phyloP scores from a whole-genome alignment of 2,329 filamentous ascomycete genomes.

The Shiraia bambusicola region DNA sequence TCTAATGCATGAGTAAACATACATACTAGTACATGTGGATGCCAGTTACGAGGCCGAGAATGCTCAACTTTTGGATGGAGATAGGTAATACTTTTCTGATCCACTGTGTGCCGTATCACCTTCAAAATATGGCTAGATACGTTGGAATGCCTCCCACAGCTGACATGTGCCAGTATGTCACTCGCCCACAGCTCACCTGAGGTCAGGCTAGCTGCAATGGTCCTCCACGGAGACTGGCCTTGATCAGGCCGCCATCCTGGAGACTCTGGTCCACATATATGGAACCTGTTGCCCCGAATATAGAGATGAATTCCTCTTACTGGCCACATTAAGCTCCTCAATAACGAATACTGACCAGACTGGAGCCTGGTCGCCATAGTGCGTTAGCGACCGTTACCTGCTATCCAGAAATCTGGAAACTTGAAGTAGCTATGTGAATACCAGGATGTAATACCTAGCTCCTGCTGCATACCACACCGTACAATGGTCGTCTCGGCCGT shows the following conservation, averaged over 20 bases:
- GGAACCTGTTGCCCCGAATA: slow-evolving; percentile 15
- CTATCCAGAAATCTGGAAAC: slow-evolving; percentile 20
- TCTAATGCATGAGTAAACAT: too few species aligned
- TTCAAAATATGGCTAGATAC: too few species aligned
- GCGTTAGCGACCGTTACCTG: slow-evolving; percentile 26
- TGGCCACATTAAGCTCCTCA: slow-evolving; percentile 14
- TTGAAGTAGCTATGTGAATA: slow-evolving; percentile 16
- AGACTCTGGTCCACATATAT: slow-evolving; percentile 11
- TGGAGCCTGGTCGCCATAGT: slow-evolving; percentile 13
- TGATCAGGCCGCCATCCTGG: slow-evolving; percentile 14
- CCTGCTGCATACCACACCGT: slow-evolving; percentile 1
- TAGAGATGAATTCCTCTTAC: slow-evolving; percentile 8
- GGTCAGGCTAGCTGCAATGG: neutral
- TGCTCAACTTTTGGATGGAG: too few species aligned
- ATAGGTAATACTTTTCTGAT: too few species aligned
- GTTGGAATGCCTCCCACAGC: too few species aligned
- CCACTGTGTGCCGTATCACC: too few species aligned
- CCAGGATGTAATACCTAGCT: slow-evolving; percentile 16
- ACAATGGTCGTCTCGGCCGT: neutral
- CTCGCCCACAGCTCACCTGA: neutral
- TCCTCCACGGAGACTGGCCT: slow-evolving; percentile 11
- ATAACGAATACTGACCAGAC: slow-evolving; percentile 7
- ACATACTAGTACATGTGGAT: too few species aligned
- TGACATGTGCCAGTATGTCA: too few species aligned
- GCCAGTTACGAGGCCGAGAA: too few species aligned